Percentiles rank a stretch among this genome's conserved stretches.
phyloP scores from a whole-genome alignment of 2,329 filamentous ascomycete genomes.

The Fusarium hainanense region DNA sequence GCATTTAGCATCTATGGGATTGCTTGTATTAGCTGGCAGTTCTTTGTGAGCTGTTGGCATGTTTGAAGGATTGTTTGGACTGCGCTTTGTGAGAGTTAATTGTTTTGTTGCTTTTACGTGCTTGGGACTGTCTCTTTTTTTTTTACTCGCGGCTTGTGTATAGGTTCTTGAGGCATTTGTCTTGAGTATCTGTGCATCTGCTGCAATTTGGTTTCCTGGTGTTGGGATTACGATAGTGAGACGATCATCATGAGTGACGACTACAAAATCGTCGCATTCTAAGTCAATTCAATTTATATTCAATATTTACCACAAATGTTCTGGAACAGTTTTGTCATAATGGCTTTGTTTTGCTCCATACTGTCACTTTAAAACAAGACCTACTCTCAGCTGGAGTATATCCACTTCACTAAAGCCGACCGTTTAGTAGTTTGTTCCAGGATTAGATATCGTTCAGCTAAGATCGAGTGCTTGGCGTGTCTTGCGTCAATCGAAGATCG shows the following conservation, averaged over 20 bases:
- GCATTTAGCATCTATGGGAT: constrained; percentile 24
- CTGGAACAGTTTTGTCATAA: background rate
- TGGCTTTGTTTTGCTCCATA: background rate
- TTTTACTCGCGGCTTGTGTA: constrained; percentile 8
- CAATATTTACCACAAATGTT: constrained; percentile 24
- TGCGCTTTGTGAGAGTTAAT: constrained; percentile 22
- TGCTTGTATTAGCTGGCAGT: constrained; percentile 25
- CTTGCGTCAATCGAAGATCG: constrained; percentile 31
- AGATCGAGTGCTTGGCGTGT: constrained; percentile 13
- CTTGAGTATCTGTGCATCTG: constrained; percentile 7
- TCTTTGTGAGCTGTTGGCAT: constrained; percentile 21
- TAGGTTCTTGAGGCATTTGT: constrained; percentile 5
- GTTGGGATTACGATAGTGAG: constrained; percentile 50
- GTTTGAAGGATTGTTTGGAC: constrained; percentile 21
- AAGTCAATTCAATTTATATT: constrained; percentile 41
- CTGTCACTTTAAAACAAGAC: background rate
- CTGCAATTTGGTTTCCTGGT: constrained; percentile 31
- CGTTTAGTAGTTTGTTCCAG: constrained; percentile 1
- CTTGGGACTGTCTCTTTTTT: constrained; percentile 23
- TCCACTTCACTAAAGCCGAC: background rate
- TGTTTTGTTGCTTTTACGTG: constrained; percentile 13
- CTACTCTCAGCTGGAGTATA: background rate
- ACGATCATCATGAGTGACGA: constrained; percentile 50
- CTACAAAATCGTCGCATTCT: constrained; percentile 46
- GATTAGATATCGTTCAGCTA: background rate